Evolutionary conservation across 768 basidiomycete species (phyloP).

Genomic region (Boletus vinaceobasis): DNA sequence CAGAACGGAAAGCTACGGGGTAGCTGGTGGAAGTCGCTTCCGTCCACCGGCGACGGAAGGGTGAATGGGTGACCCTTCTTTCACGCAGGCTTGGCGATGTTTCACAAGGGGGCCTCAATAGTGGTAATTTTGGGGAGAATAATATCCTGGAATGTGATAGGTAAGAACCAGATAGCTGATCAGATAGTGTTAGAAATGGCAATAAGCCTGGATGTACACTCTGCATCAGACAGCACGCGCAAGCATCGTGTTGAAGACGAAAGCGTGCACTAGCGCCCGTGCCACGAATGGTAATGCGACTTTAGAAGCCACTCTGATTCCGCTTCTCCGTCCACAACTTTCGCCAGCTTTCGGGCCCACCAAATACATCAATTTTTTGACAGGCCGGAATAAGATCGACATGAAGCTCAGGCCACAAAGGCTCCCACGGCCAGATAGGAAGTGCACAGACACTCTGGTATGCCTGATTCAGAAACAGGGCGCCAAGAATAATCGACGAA

Average conservation of each 20-base stretch:
- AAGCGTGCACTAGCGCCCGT: too few species aligned
- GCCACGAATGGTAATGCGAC: too few species aligned
- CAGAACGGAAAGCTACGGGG: too few species aligned
- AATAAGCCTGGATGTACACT: background rate
- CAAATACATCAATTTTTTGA: slow-evolving; percentile 6
- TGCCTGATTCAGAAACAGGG: background rate
- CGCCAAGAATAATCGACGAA: background rate
- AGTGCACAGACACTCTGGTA: slow-evolving; percentile 1
- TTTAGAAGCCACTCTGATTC: background rate
- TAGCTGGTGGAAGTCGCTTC: background rate
- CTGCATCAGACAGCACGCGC: background rate
- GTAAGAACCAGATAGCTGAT: too few species aligned
- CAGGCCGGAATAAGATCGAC: background rate
- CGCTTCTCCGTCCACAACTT: slow-evolving; percentile 4
- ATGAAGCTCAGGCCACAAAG: slow-evolving; percentile 4
- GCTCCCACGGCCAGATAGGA: slow-evolving; percentile 5
- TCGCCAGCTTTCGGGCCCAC: background rate
- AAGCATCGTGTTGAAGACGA: too few species aligned
- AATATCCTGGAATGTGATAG: too few species aligned
- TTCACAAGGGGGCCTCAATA: background rate
- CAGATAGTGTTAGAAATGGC: background rate
- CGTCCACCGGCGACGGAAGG: background rate
- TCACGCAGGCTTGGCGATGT: background rate
- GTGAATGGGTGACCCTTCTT: background rate
- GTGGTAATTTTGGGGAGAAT: background rate